A percentile compares a stretch with the other conserved stretches of the same genome.
phyloP scores from a whole-genome alignment of 1,284 basidiomycete genomes.

The Singerocomus inundabilis region DNA sequence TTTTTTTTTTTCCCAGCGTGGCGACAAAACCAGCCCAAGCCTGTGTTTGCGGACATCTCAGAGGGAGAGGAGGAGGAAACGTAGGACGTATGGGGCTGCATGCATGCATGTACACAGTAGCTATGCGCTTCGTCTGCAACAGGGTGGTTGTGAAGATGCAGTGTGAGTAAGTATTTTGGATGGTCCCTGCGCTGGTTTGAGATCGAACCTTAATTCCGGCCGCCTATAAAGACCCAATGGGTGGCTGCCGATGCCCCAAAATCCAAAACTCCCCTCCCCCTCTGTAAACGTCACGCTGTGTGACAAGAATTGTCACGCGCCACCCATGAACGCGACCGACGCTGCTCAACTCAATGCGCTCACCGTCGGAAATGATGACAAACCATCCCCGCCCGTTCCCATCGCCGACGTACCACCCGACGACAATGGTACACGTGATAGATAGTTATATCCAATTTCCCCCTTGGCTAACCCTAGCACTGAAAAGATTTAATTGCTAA shows the following conservation, averaged over 20 bases:
- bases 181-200: constrained; percentile 65
- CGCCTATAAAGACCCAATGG: constrained; percentile 73
- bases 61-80: constrained; percentile 57
- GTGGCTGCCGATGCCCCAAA: constrained; percentile 67
- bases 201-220: constrained; percentile 77
- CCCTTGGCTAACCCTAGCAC: constrained; percentile 49
- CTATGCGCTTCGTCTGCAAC: constrained; percentile 5
- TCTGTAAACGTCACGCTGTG: constrained; percentile 46
- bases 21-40: constrained; percentile 75
- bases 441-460: constrained; percentile 28
- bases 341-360: constrained; percentile 38
- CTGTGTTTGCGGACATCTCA: constrained; percentile 62
- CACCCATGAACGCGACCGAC: constrained; percentile 53
- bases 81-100: constrained; percentile 38
- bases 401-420: constrained; percentile 36
- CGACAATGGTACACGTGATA: constrained; percentile 36
- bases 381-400: constrained; percentile 29
- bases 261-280: constrained; percentile 62
- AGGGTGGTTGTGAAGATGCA: constrained; percentile 20
- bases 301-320: constrained; percentile 52
- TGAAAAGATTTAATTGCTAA: constrained; percentile 58
- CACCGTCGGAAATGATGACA: constrained; percentile 31
- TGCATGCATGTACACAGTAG: constrained; percentile 26
- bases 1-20: constrained; percentile 65
- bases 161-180: constrained; percentile 36